These are phyloP conservation scores for Alternaria alternata DNA, from an alignment of 2,329 filamentous ascomycete species.

Conservation along the genomic window DNA sequence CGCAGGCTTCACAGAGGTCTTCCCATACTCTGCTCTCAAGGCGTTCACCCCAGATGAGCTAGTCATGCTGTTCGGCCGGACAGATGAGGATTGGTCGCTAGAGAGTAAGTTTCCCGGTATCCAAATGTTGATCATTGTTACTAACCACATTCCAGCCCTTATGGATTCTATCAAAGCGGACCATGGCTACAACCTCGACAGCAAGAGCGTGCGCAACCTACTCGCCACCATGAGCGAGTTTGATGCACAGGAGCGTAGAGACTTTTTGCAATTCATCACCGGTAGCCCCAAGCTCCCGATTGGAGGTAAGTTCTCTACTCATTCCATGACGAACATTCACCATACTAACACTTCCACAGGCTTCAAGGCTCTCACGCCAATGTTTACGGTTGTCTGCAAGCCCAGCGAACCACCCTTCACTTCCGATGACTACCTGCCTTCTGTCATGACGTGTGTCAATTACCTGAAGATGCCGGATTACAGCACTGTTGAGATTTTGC, in stretches of 20 bases:
- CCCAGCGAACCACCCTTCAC: slow-evolving; percentile 94
- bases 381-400: slow-evolving; percentile 99
- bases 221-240: slow-evolving; percentile 95
- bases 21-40: slow-evolving; percentile 89
- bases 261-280: slow-evolving; percentile 97
- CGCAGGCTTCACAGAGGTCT: slow-evolving; percentile 90
- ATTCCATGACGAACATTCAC: not conserved
- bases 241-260: slow-evolving; percentile 75
- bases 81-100: slow-evolving; percentile 96
- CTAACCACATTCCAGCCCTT: slow-evolving; percentile 68
- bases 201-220: slow-evolving; percentile 90
- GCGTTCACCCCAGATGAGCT: slow-evolving; percentile 96
- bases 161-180: slow-evolving; percentile 99
- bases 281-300: slow-evolving; percentile 98
- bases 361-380: slow-evolving; percentile 95
- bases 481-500: slow-evolving; percentile 77
- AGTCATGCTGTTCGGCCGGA: slow-evolving; percentile 90
- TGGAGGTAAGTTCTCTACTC: slow-evolving; percentile 71
- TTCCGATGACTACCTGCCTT: slow-evolving; percentile 97
- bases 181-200: slow-evolving; percentile 98
- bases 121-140: slow-evolving; percentile 7
- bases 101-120: slow-evolving; percentile 74
- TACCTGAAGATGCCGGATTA: slow-evolving; percentile 98
- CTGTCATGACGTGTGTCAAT: slow-evolving; percentile 99
- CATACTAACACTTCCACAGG: slow-evolving; percentile 61